Evolutionary conservation across 306 rosid species (phyloP).

Genomic region (Pueraria montana): DNA sequence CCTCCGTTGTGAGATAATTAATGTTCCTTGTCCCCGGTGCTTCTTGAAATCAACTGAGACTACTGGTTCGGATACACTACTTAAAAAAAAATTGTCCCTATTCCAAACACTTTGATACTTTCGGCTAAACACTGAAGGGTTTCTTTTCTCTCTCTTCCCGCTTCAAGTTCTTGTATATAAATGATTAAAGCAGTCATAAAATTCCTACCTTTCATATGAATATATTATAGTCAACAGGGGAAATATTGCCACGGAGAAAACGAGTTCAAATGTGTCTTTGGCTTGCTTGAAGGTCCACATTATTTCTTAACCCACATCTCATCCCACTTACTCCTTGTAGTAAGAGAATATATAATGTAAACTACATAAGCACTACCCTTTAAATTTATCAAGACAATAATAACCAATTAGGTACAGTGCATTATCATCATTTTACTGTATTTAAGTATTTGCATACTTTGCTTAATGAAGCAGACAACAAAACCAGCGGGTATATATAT

Average conservation of each 20-base stretch:
- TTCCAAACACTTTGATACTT: background rate
- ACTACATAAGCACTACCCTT: background rate
- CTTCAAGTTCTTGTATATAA: background rate
- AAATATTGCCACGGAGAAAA: background rate
- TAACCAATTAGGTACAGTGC: conserved; percentile 44
- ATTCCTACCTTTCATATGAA: background rate
- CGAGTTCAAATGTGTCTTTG: background rate
- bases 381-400: conserved; percentile 18
- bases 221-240: background rate
- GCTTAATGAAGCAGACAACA: conserved; percentile 35
- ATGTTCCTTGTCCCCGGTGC: background rate
- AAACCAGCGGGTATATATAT: background rate
- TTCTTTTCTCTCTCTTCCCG: background rate
- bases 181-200: conserved; percentile 22
- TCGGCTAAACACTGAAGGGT: background rate
- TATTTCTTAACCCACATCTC: background rate
- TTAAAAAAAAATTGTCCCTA: background rate
- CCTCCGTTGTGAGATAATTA: too few relatives aligned
- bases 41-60: background rate
- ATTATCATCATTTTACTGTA: conserved; percentile 27
- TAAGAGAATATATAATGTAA: background rate
- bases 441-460: conserved; percentile 7
- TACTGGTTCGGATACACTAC: background rate
- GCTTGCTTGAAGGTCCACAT: background rate
- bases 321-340: background rate